phyloP scores from a whole-genome alignment of 345 rosid genomes.

The Eucalyptus curtisii region DNA sequence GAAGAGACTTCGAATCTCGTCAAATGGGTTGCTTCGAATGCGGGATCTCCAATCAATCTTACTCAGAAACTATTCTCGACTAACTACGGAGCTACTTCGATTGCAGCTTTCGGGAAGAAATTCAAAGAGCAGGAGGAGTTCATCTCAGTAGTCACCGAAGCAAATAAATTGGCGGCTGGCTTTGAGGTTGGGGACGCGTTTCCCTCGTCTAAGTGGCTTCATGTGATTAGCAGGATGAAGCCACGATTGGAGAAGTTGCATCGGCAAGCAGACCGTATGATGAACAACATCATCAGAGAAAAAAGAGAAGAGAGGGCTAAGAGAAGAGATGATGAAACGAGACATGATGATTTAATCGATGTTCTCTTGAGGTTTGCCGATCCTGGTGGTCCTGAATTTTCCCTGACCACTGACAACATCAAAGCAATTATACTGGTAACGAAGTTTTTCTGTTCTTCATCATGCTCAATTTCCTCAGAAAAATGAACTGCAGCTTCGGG shows the following conservation, averaged over 20 bases:
- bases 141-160: neutral
- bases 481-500: neutral
- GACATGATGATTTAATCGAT: conserved; percentile 2
- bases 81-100: neutral
- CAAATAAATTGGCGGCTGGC: neutral
- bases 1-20: conserved; percentile 1
- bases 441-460: neutral
- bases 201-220: conserved; percentile 5
- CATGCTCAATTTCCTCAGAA: neutral
- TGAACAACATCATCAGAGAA: conserved; percentile 5
- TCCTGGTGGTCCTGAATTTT: neutral
- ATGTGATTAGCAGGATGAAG: neutral
- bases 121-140: conserved; percentile 3
- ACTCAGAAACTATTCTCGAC: neutral
- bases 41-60: neutral
- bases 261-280: neutral
- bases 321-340: neutral
- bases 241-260: neutral
- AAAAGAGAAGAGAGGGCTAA: neutral
- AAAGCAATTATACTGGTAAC: conserved; percentile 12
- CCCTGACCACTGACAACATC: conserved; percentile 6
- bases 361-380: conserved; percentile 1
- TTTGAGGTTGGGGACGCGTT: conserved; percentile 4
- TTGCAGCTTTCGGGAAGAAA: conserved; percentile 7
- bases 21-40: neutral